phyloP scores from a whole-genome alignment of 78 protist genomes.

The Speleostelium caveatum region DNA sequence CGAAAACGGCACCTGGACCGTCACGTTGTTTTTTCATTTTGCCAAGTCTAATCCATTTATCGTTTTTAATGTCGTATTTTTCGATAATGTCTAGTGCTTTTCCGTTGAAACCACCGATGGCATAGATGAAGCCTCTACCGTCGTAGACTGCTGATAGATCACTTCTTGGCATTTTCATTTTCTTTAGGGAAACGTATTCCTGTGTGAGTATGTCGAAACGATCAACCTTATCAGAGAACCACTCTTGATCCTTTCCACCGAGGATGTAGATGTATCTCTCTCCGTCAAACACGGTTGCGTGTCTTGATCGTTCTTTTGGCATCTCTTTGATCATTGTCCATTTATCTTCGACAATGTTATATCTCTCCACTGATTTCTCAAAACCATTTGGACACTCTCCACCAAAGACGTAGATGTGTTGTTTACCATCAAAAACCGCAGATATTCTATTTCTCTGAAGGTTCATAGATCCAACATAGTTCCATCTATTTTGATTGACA shows the following conservation, averaged over 20 bases:
- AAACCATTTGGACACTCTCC: slow-evolving; percentile 33
- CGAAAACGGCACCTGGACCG: slow-evolving; percentile 74
- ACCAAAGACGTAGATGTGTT: slow-evolving; percentile 68
- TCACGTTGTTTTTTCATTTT: slow-evolving; percentile 49
- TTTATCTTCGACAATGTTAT: slow-evolving; percentile 29
- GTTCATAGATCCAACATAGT: slow-evolving; percentile 13
- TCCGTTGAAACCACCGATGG: slow-evolving; percentile 69
- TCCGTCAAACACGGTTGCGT: slow-evolving; percentile 64
- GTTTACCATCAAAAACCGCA: slow-evolving; percentile 39
- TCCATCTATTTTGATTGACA: slow-evolving; percentile 49
- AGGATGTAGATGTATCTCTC: slow-evolving; percentile 57
- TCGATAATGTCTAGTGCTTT: slow-evolving; percentile 67
- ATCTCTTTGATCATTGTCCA: slow-evolving; percentile 38
- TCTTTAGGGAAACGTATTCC: slow-evolving; percentile 16
- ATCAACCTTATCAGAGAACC: slow-evolving; percentile 57
- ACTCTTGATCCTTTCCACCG: slow-evolving; percentile 65
- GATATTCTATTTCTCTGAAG: slow-evolving; percentile 23
- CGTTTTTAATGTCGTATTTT: slow-evolving; percentile 23
- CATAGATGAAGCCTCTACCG: slow-evolving; percentile 24
- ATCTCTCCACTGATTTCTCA: slow-evolving; percentile 51
- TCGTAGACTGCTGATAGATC: slow-evolving; percentile 70
- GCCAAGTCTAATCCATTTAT: slow-evolving; percentile 6
- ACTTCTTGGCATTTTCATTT: slow-evolving; percentile 30
- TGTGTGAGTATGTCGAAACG: slow-evolving; percentile 34
- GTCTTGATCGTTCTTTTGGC: slow-evolving; percentile 57